Evolutionary conservation across 495 filamentous ascomycete species (phyloP).

Genomic region (Talaromyces liani): DNA sequence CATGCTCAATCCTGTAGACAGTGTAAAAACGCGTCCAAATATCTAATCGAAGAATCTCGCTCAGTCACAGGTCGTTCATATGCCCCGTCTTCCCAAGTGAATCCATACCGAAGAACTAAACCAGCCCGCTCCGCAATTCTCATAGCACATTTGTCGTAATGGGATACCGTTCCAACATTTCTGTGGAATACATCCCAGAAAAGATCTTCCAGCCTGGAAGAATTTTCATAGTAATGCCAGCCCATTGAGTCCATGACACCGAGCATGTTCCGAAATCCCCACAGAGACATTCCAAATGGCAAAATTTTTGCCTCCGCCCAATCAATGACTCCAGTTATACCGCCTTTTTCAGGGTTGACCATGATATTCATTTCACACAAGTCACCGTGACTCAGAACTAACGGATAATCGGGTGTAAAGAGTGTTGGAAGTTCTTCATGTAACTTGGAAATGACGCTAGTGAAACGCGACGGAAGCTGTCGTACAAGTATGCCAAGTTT

Average conservation of each 20-base stretch:
- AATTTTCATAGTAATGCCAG: slow-evolving; percentile 27
- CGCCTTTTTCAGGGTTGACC: slow-evolving; percentile 26
- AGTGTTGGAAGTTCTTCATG: slow-evolving; percentile 21
- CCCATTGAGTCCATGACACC: slow-evolving; percentile 28
- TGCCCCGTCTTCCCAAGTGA: too few species aligned
- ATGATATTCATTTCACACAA: slow-evolving; percentile 40
- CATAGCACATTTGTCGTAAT: slow-evolving; percentile 13
- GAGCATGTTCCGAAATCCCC: slow-evolving; percentile 31
- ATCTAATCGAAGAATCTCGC: too few species aligned
- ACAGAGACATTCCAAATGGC: slow-evolving; percentile 41
- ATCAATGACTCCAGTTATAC: slow-evolving; percentile 40
- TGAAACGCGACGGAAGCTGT: slow-evolving; percentile 11
- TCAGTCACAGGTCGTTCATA: too few species aligned
- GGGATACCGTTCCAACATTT: slow-evolving; percentile 12
- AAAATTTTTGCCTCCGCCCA: slow-evolving; percentile 37
- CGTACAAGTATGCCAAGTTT: neutral
- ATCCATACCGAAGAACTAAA: neutral
- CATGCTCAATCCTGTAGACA: too few species aligned
- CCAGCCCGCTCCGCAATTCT: neutral
- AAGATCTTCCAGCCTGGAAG: slow-evolving; percentile 13
- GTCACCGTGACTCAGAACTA: slow-evolving; percentile 40
- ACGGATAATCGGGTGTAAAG: slow-evolving; percentile 23
- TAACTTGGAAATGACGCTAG: slow-evolving; percentile 8
- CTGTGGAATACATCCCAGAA: slow-evolving; percentile 20
- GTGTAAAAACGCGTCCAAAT: too few species aligned